These are phyloP conservation scores for Jacaranda mimosifolia DNA, from an alignment of 257 asterid species.

Conservation along the genomic window DNA sequence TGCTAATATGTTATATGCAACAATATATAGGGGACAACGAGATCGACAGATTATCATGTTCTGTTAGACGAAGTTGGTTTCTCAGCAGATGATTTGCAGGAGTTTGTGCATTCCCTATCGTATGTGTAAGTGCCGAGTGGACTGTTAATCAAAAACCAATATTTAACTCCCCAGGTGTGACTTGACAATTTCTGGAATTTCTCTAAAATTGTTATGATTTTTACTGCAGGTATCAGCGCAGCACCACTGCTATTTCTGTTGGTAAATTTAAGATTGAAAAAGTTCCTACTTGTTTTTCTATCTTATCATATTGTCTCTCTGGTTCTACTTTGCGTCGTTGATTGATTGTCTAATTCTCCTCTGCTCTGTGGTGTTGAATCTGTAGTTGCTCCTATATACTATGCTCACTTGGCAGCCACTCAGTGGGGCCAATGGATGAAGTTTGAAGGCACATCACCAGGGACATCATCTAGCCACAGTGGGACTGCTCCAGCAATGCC, in stretches of 20 bases:
- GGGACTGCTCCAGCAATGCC: slow-evolving; percentile 62
- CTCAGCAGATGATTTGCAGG: slow-evolving; percentile 86
- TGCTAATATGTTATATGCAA: neutral
- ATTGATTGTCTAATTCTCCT: neutral
- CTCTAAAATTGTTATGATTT: neutral
- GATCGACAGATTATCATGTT: slow-evolving; percentile 92
- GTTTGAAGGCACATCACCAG: slow-evolving; percentile 35
- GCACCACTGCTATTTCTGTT: slow-evolving; percentile 93
- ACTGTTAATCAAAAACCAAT: neutral
- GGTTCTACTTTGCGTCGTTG: neutral
- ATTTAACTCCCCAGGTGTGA: neutral
- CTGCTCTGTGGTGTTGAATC: neutral
- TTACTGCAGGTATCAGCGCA: slow-evolving; percentile 82
- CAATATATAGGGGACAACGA: slow-evolving; percentile 71
- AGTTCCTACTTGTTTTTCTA: neutral
- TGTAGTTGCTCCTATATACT: slow-evolving; percentile 40
- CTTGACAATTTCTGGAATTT: neutral
- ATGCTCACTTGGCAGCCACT: slow-evolving; percentile 41
- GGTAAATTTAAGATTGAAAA: slow-evolving; percentile 50
- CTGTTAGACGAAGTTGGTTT: slow-evolving; percentile 81
- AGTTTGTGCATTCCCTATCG: slow-evolving; percentile 82
- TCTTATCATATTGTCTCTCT: neutral
- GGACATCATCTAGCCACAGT: slow-evolving; percentile 40
- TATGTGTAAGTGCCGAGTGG: slow-evolving; percentile 73
- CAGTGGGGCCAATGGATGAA: slow-evolving; percentile 45